Percentiles rank a stretch among this genome's conserved stretches.
These are phyloP conservation scores for Wakefieldia striispora DNA, from an alignment of 768 basidiomycete species.

Conservation along the genomic window DNA sequence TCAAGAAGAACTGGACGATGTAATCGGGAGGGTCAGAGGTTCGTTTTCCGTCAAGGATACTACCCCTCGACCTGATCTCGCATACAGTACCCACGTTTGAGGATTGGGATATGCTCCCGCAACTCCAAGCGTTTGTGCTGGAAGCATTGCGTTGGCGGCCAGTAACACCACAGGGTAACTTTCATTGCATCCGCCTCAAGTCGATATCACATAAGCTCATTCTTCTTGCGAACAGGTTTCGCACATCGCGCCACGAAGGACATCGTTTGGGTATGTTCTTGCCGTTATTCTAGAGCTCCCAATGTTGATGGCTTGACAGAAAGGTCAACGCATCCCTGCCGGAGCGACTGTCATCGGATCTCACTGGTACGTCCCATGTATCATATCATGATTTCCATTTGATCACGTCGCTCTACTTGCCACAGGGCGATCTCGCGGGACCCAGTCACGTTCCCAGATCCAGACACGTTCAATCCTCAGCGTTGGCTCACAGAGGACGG, in stretches of 20 bases:
- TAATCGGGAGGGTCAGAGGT: slow-evolving; percentile 40
- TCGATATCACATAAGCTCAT: too few relatives aligned
- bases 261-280: slow-evolving; percentile 7
- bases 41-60: too few relatives aligned
- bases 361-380: slow-evolving; percentile 10
- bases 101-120: slow-evolving; percentile 30
- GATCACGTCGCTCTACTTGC: not conserved
- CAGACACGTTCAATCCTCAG: too few relatives aligned
- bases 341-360: slow-evolving; percentile 13
- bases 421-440: slow-evolving; percentile 15
- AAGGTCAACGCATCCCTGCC: slow-evolving; percentile 10
- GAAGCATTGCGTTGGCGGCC: slow-evolving; percentile 38
- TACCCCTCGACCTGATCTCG: not conserved
- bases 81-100: slow-evolving; percentile 33
- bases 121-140: slow-evolving; percentile 34
- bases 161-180: slow-evolving; percentile 28
- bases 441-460: too few relatives aligned
- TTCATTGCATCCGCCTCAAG: too few relatives aligned
- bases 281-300: not conserved
- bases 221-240: not conserved
- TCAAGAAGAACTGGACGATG: slow-evolving; percentile 48
- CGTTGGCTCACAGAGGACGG: slow-evolving; percentile 5
- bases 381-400: too few relatives aligned
- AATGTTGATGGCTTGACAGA: not conserved
- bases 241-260: slow-evolving; percentile 8